Evolutionary conservation across 208 protist genomes (phyloP).

Genomic region (Zelonia costaricensis): DNA sequence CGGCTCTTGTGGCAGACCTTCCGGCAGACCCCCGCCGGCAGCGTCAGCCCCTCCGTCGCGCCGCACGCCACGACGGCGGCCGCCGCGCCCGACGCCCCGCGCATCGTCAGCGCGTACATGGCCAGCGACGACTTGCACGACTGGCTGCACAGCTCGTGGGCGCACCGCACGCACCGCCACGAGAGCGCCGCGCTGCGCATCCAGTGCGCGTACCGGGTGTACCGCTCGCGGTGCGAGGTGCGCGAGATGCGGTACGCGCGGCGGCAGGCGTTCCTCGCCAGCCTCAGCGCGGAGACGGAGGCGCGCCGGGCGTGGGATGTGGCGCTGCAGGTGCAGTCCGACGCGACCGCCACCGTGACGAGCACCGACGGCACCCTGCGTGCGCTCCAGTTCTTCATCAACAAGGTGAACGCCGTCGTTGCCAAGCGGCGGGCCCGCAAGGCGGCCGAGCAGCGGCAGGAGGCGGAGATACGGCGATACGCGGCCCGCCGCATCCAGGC

Average conservation of each 20-base stretch:
- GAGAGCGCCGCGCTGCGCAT: constrained; percentile 83
- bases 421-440: constrained; percentile 44
- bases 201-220: constrained; percentile 73
- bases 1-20: constrained; percentile 38
- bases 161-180: constrained; percentile 74
- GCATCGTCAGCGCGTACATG: constrained; percentile 49
- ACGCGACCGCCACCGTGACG: constrained; percentile 6
- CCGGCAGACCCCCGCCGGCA: background rate
- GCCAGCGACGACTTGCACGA: constrained; percentile 41
- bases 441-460: constrained; percentile 16
- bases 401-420: constrained; percentile 59
- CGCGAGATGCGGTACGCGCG: constrained; percentile 44
- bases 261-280: constrained; percentile 35
- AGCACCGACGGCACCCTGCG: constrained; percentile 21
- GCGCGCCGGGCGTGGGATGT: constrained; percentile 42
- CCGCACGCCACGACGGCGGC: background rate
- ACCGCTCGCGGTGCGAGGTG: constrained; percentile 42
- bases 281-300: constrained; percentile 46
- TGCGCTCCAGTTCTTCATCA: constrained; percentile 54
- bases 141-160: constrained; percentile 71
- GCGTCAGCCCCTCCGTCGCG: background rate
- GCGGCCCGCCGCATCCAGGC: constrained; percentile 65
- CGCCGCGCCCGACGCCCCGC: constrained; percentile 7
- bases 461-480: constrained; percentile 33
- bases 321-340: constrained; percentile 41